A percentile compares a stretch with the other conserved stretches of the same genome.
These are phyloP conservation scores for Aspergillus pseudoviridinutans DNA, from an alignment of 2,329 filamentous ascomycete species.

Conservation along the genomic window DNA sequence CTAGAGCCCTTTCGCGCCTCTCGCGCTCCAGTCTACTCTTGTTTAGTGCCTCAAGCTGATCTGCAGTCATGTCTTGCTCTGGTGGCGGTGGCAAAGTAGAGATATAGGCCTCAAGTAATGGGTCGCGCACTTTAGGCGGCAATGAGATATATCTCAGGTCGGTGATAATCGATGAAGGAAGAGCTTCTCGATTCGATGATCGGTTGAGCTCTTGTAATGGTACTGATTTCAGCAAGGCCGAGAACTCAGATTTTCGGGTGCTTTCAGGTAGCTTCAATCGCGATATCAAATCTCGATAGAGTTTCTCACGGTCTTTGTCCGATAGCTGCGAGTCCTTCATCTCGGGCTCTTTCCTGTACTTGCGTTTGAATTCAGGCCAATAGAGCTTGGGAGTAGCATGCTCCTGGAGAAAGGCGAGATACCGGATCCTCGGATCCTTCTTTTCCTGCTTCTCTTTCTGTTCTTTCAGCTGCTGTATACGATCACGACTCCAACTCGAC, in stretches of 20 bases:
- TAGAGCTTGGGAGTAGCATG: constrained; percentile 88
- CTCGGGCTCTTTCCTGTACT: constrained; percentile 73
- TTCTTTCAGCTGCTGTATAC: constrained; percentile 68
- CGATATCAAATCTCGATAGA: constrained; percentile 46
- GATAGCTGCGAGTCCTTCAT: constrained; percentile 55
- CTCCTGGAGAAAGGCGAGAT: constrained; percentile 74
- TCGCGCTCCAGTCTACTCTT: constrained; percentile 39
- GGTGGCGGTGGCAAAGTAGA: constrained; percentile 40
- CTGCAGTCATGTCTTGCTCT: constrained; percentile 31
- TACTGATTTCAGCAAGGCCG: constrained; percentile 41
- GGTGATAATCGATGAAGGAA: constrained; percentile 40
- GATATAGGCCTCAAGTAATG: constrained; percentile 42
- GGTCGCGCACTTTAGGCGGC: constrained; percentile 34
- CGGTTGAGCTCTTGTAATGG: constrained; percentile 38
- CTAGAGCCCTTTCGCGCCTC: constrained; percentile 42
- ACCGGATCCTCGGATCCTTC: constrained; percentile 77
- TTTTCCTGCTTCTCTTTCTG: constrained; percentile 71
- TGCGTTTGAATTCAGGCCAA: constrained; percentile 95
- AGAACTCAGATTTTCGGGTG: constrained; percentile 45
- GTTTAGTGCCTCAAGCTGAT: constrained; percentile 35
- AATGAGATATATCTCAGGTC: constrained; percentile 45
- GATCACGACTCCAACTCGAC: constrained; percentile 76
- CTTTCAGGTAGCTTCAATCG: constrained; percentile 45
- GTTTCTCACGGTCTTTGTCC: constrained; percentile 48
- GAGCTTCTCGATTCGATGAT: constrained; percentile 35